Conservation (phyloP, 1,284 basidiomycete species). For the Irpex sp. region DNA sequence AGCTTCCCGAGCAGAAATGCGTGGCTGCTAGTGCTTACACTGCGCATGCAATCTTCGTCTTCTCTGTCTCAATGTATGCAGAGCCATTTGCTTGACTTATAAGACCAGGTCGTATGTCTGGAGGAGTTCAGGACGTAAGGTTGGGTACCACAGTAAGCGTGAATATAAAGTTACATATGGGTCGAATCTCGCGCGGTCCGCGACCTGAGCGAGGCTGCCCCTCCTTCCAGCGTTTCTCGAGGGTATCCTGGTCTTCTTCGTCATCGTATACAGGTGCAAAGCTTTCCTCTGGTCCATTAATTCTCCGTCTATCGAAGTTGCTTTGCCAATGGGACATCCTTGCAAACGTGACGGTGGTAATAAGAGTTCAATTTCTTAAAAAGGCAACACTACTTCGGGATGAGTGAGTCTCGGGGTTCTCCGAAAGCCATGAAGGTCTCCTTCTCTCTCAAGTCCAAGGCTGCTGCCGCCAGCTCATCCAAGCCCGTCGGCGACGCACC, state of each 20-base stretch:
- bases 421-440: constrained; percentile 68
- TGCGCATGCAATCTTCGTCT: constrained; percentile 91
- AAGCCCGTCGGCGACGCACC: constrained; percentile 47
- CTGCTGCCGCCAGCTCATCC: constrained; percentile 28
- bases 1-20: constrained; percentile 1
- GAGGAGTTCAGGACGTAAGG: constrained; percentile 1
- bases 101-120: constrained; percentile 86
- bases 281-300: constrained; percentile 86
- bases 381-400: constrained; percentile 5
- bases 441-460: constrained; percentile 66
- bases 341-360: not conserved
- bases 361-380: constrained; percentile 3
- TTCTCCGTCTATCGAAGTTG: constrained; percentile 79
- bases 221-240: constrained; percentile 8
- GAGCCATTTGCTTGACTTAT: constrained; percentile 94
- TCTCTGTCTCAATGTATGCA: constrained; percentile 88
- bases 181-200: constrained; percentile 62
- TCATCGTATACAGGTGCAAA: constrained; percentile 58
- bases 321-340: constrained; percentile 27
- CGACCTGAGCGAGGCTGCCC: constrained; percentile 48
- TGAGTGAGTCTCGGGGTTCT: constrained; percentile 8
- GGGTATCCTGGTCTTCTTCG: constrained; percentile 28
- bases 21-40: constrained; percentile 53
- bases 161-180: constrained; percentile 65
- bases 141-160: constrained; percentile 9